phyloP scores from a whole-genome alignment of 106 monocot species.

The Amphibolis antarctica region DNA sequence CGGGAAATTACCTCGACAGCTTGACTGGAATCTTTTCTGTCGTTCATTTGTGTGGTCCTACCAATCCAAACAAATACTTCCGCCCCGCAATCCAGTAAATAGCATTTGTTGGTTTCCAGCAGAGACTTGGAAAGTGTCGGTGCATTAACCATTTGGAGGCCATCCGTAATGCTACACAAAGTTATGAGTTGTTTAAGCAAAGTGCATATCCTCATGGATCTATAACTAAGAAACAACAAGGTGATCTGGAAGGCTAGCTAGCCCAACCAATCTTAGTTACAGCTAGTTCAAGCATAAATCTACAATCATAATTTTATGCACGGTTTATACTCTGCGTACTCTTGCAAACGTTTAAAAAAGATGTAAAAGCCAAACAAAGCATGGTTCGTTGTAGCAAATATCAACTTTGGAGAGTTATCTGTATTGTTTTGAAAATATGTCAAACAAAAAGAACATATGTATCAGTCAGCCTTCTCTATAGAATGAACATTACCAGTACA shows the following conservation, averaged over 20 bases:
- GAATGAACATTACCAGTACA: conserved; percentile 43
- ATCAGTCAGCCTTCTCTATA: background rate
- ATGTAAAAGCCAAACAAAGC: no score
- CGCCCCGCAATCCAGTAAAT: conserved; percentile 66
- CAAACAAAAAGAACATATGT: background rate
- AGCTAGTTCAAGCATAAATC: background rate
- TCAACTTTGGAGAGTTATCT: background rate
- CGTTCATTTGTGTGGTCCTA: conserved; percentile 51
- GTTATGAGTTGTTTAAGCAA: background rate
- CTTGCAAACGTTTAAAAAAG: background rate
- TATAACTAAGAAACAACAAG: background rate
- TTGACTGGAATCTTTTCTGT: conserved; percentile 55
- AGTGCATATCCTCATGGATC: no score
- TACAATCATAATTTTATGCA: no score
- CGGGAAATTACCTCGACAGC: conserved; percentile 39
- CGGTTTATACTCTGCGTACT: no score
- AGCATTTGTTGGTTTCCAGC: conserved; percentile 71
- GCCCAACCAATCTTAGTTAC: background rate
- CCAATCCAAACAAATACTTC: conserved; percentile 84
- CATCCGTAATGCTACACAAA: conserved; percentile 42
- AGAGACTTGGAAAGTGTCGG: conserved; percentile 34
- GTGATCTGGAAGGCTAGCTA: conserved; percentile 28
- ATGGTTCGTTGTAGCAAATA: no score
- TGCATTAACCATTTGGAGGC: conserved; percentile 41
- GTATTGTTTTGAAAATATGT: background rate